These are phyloP conservation scores for Starmerella cellae DNA, from an alignment of 805 yeast species.

Conservation along the genomic window DNA sequence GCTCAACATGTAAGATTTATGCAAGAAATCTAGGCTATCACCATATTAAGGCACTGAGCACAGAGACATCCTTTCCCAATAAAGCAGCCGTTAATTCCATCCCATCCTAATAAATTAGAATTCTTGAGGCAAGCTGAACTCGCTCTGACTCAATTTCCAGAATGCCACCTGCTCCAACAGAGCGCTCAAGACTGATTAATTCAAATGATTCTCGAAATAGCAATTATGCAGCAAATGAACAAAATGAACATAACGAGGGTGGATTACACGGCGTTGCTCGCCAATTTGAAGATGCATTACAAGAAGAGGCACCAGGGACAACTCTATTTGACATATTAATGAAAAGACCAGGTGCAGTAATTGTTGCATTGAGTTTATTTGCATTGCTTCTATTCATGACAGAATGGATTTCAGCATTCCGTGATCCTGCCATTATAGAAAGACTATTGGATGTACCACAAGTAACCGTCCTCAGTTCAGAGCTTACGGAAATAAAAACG, in stretches of 20 bases:
- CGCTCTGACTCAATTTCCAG: too few species aligned
- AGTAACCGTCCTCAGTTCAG: conserved; percentile 2
- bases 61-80: too few species aligned
- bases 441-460: conserved; percentile 3
- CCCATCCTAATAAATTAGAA: too few species aligned
- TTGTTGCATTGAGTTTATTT: conserved; percentile 13
- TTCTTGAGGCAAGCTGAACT: too few species aligned
- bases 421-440: conserved; percentile 1
- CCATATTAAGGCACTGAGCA: too few species aligned
- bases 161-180: too few species aligned
- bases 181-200: too few species aligned
- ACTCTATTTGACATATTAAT: conserved; percentile 7
- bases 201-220: too few species aligned
- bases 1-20: neutral
- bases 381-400: conserved; percentile 4
- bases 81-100: too few species aligned
- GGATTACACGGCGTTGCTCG: conserved; percentile 2
- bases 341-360: conserved; percentile 15
- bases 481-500: conserved; percentile 1
- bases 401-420: conserved; percentile 2
- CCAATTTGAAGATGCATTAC: conserved; percentile 16
- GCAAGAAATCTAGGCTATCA: neutral
- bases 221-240: too few species aligned
- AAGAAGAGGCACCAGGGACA: conserved; percentile 13
- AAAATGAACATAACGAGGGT: neutral